These are phyloP conservation scores for Nidula microcarpa DNA, from an alignment of 768 basidiomycete genomes.

Conservation along the genomic window DNA sequence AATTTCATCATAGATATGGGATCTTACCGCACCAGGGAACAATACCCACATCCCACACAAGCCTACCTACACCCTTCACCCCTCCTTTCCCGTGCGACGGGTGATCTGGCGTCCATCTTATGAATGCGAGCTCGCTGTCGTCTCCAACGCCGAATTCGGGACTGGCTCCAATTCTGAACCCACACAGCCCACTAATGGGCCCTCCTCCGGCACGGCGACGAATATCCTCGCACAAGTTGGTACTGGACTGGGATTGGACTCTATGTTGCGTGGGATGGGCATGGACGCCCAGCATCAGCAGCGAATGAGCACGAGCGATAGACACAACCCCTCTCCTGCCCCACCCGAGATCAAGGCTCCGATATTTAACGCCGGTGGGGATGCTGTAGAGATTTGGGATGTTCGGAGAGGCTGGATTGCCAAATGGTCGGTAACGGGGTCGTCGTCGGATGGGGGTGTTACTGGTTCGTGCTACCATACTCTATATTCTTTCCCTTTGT, in stretches of 20 bases:
- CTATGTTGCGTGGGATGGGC: conserved; percentile 12
- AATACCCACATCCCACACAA: conserved; percentile 53
- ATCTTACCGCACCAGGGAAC: conserved; percentile 45
- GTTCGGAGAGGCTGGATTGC: conserved; percentile 76
- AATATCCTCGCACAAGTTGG: conserved; percentile 20
- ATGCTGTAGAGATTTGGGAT: conserved; percentile 84
- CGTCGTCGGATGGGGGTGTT: conserved; percentile 65
- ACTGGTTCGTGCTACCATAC: conserved; percentile 44
- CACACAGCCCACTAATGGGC: not conserved
- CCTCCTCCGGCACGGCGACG: conserved; percentile 3
- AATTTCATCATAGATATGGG: conserved; percentile 57
- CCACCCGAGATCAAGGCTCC: conserved; percentile 15
- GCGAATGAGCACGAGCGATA: too few relatives aligned
- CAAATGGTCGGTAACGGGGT: conserved; percentile 74
- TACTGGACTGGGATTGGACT: conserved; percentile 23
- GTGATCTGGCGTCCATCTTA: conserved; percentile 76
- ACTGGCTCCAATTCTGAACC: not conserved
- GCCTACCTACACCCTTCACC: conserved; percentile 69
- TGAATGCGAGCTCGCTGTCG: conserved; percentile 72
- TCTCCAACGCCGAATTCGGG: conserved; percentile 55
- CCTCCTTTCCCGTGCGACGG: conserved; percentile 70
- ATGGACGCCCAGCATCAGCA: not conserved
- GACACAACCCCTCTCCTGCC: not conserved
- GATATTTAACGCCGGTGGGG: conserved; percentile 27
- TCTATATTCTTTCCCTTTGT: too few relatives aligned